A percentile compares a stretch with the other conserved stretches of the same genome.
phyloP scores from a whole-genome alignment of 2,329 filamentous ascomycete species.

The Myotisia sp. region DNA sequence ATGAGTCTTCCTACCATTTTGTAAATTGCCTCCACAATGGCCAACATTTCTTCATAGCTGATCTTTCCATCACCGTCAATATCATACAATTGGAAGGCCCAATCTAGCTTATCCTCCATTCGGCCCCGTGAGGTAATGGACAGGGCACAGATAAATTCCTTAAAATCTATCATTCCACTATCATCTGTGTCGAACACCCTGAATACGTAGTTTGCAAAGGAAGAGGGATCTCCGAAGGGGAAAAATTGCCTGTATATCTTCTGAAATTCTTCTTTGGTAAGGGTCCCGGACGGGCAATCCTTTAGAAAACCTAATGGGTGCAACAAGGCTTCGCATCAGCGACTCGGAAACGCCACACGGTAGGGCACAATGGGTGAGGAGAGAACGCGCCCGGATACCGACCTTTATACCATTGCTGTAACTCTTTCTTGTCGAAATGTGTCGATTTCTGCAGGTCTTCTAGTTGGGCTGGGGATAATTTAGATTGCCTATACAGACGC shows the following conservation, averaged over 20 bases:
- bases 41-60: slow-evolving; percentile 96
- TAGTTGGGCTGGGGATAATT: slow-evolving; percentile 92
- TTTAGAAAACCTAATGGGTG: slow-evolving; percentile 68
- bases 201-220: slow-evolving; percentile 97
- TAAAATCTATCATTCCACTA: slow-evolving; percentile 95
- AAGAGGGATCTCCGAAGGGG: slow-evolving; percentile 91
- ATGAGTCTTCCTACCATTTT: slow-evolving; percentile 62
- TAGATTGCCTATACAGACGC: slow-evolving; percentile 66
- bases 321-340: background rate
- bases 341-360: too few species aligned
- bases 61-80: slow-evolving; percentile 99
- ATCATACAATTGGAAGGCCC: slow-evolving; percentile 98
- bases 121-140: slow-evolving; percentile 94
- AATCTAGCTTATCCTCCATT: slow-evolving; percentile 99
- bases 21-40: slow-evolving; percentile 98
- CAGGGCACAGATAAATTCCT: slow-evolving; percentile 96
- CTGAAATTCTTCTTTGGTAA: slow-evolving; percentile 97
- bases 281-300: slow-evolving; percentile 91
- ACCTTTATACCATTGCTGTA: slow-evolving; percentile 99
- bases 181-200: slow-evolving; percentile 98
- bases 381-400: too few species aligned
- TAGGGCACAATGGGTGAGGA: background rate
- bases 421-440: slow-evolving; percentile 98
- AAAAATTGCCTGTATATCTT: slow-evolving; percentile 99
- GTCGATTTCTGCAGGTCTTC: slow-evolving; percentile 90